Percentiles rank a stretch among this genome's conserved stretches.
These are phyloP conservation scores for Ganoderma sp. DNA, from an alignment of 1,284 basidiomycete genomes.

Conservation along the genomic window DNA sequence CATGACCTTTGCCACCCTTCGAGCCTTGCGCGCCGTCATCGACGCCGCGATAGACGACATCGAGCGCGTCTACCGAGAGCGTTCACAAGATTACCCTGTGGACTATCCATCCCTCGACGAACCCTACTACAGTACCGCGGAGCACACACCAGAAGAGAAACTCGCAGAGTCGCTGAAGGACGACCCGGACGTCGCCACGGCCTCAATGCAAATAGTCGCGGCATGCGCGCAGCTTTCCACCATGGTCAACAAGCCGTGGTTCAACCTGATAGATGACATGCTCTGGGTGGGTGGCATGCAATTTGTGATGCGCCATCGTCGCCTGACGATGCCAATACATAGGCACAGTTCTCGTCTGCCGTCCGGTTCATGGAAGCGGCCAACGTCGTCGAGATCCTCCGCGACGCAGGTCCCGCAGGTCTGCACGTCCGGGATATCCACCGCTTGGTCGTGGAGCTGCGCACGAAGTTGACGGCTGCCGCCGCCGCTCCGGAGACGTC, in stretches of 20 bases:
- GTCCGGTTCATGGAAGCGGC: conserved; percentile 21
- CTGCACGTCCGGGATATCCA: conserved; percentile 36
- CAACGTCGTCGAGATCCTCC: conserved; percentile 41
- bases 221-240: conserved; percentile 65
- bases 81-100: conserved; percentile 30
- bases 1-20: conserved; percentile 65
- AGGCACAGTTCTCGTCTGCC: conserved; percentile 21
- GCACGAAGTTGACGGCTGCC: conserved; percentile 20
- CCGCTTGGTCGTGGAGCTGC: conserved; percentile 19
- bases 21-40: conserved; percentile 68
- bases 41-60: conserved; percentile 71
- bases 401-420: conserved; percentile 43
- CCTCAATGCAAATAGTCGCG: conserved; percentile 63
- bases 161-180: conserved; percentile 56
- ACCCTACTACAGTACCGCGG: conserved; percentile 51
- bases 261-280: conserved; percentile 22
- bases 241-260: conserved; percentile 51
- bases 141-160: conserved; percentile 17
- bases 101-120: conserved; percentile 68
- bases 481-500: conserved; percentile 18
- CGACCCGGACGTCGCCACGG: conserved; percentile 57
- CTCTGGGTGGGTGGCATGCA: conserved; percentile 17
- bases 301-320: not conserved
- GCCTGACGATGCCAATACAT: not conserved
- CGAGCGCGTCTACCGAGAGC: conserved; percentile 56